Evolutionary conservation across 352 stramenopile species (phyloP).

Genomic region (Discostella stelligera): DNA sequence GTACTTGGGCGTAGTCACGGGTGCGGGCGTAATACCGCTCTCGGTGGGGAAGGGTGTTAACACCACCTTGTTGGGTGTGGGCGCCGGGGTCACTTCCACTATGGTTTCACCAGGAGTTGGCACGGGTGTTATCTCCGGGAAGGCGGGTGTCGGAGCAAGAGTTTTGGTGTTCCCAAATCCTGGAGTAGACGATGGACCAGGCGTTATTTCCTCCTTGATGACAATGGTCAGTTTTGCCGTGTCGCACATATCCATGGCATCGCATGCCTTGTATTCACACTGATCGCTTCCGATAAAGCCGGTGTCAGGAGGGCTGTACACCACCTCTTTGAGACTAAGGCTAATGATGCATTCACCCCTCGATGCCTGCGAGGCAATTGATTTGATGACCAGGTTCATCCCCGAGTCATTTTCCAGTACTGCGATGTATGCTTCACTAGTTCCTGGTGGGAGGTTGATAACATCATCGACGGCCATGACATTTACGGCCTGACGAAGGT

Average conservation of each 20-base stretch:
- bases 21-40: too few species aligned
- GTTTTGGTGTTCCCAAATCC: background rate
- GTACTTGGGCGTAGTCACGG: too few species aligned
- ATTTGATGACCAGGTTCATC: background rate
- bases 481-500: background rate
- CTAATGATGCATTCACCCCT: background rate
- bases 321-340: slow-evolving; percentile 2
- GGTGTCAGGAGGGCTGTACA: background rate
- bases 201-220: background rate
- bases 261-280: slow-evolving; percentile 1
- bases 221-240: background rate
- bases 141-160: background rate
- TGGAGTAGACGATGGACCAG: background rate
- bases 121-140: background rate
- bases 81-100: background rate
- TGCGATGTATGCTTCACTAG: background rate
- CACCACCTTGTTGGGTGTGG: background rate
- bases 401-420: slow-evolving; percentile 1
- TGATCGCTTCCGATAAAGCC: background rate
- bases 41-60: too few species aligned
- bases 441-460: background rate
- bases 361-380: background rate
- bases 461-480: background rate
- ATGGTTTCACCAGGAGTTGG: background rate
- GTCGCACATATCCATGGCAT: background rate